Base-by-base conservation (phyloP, 768 basidiomycete genomes). In the Lactarius quietus region DNA sequence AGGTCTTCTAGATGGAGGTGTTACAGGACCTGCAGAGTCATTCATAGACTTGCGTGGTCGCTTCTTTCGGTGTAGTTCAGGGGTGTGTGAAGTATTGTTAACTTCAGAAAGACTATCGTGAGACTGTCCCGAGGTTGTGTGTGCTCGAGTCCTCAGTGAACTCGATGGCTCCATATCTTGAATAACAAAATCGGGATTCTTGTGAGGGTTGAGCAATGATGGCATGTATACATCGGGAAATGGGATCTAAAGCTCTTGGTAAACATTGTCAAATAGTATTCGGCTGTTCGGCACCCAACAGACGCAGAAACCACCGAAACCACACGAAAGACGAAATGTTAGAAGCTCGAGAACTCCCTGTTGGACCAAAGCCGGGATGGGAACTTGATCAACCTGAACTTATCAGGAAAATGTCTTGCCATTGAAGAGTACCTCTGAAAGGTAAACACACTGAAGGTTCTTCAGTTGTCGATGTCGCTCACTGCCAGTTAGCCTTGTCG, bases 281-380 rank as follows among this genome's bases (percentile, higher is more conserved):
- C 39, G 18, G 29, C 26, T 26, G 14, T 26, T 26, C 48, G 48
- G 48, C 48, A 51, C 48, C 14, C 6, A 26, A 51, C 23, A 28
- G 23, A 48, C n/a, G 12, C n/a, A 31, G 54, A 55, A 55, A 29
- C 18, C 26, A 8, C 33, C 3, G 33, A 33, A 33, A 33, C 33
- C 33, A 33, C 33, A 33, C 53, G 15, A 33, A 58, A 33, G 29
- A 28, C 53, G 41, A 41, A 51, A 64, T 61, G 62, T 38, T 63
- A 3, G 56, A 61, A 57, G 57, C 55, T 14, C 70, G 74, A 53
- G 73, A 78, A 31, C 74, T 90, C 10, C 88, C 89, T 0, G 81
- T 85, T 26, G 88, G 86, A 31, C 74, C 79, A 17, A 77, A 73
- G 43, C 83, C 85, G 18, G 83, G 78, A 65, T 89, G 87, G 88